Evolutionary conservation across 139 green algal genomes (phyloP), one percentile per base, ranked within the genome.

Genomic region (Pleodorina starrii): DNA sequence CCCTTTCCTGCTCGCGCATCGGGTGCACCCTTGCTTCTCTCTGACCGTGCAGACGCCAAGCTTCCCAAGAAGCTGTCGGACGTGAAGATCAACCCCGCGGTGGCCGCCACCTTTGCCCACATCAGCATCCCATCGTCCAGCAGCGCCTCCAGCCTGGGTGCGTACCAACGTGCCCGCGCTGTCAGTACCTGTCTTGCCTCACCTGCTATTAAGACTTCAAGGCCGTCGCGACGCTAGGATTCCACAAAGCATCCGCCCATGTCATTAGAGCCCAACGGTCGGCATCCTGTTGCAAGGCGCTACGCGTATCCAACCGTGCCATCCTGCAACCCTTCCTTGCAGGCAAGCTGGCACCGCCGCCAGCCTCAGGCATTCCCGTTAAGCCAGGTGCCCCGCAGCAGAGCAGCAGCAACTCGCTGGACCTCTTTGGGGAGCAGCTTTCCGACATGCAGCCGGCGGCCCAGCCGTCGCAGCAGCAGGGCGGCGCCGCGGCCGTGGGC

Each of bases 31-130:
- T n/a, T n/a, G n/a, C n/a, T n/a, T n/a, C n/a, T n/a, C n/a, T n/a
- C n/a, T n/a, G n/a, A 66, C 38, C 59, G 2, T 10, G 50, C 60
- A 90, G 86, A 51, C n/a, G 35, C 48, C 27, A 80, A 87, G 76
- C 42, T 71, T 27, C 91, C 92, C 59, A 97, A 98, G 89, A 96
- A 95, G 90, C 93, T 98, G 36, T 93, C 90, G 0, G 92, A 98
- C 19, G 91, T 98, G 17, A 94, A 94, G 86, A 94, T 98, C 74
- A 94, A 97, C 80, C 94, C 96, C 16, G 93, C 93, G 27, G 97
- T 98, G 44, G 93, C 93, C 10, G 94, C 94, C 1, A 94, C 94
- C 10, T 95, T 98, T 87, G 46, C 77, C 35, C n/a, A 11, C 69
- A 72, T 89, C 23, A n/a, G 44, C 48, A 46, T 73, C 50, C 23